Percentiles rank a stretch among this genome's conserved stretches.
phyloP scores from a whole-genome alignment of 1,139 yeast species.

The Sugiyamaella neomexicana region DNA sequence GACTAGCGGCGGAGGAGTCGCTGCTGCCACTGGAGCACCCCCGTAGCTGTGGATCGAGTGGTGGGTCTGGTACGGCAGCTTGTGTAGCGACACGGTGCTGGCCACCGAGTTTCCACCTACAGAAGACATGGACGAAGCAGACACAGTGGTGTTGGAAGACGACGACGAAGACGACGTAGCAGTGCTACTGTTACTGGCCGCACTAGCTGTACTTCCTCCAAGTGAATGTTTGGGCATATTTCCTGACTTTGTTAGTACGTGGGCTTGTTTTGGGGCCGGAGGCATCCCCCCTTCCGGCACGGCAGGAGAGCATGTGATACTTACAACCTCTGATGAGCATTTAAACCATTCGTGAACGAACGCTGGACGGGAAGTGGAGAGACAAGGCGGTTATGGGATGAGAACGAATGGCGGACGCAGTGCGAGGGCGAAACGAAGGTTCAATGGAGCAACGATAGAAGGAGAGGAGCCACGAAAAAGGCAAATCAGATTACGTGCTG shows the following conservation, averaged over 20 bases:
- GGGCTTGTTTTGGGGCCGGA: not conserved
- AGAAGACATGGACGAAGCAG: slow-evolving; percentile 19
- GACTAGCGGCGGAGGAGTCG: not conserved
- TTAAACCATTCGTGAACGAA: slow-evolving; percentile 11
- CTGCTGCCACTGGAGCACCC: not conserved
- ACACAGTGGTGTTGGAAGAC: slow-evolving; percentile 13
- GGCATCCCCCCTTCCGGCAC: no score
- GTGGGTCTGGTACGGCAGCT: slow-evolving; percentile 11
- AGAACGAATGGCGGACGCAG: not conserved
- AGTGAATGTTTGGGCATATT: slow-evolving; percentile 21
- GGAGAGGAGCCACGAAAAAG: not conserved
- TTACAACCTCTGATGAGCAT: slow-evolving; percentile 14
- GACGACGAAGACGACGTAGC: slow-evolving; percentile 20
- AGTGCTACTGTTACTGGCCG: slow-evolving; percentile 19
- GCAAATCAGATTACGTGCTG: not conserved
- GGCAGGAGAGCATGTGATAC: not conserved
- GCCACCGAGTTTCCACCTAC: slow-evolving; percentile 6
- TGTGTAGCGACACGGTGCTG: slow-evolving; percentile 8
- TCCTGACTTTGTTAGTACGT: not conserved
- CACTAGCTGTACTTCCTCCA: slow-evolving; percentile 19
- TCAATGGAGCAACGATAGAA: not conserved
- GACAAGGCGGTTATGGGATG: not conserved
- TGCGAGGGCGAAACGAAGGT: no score
- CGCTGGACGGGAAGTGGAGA: not conserved
- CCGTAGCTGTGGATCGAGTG: slow-evolving; percentile 4